Evolutionary conservation across 768 basidiomycete species (phyloP).

Genomic region (Suillus bovinus): DNA sequence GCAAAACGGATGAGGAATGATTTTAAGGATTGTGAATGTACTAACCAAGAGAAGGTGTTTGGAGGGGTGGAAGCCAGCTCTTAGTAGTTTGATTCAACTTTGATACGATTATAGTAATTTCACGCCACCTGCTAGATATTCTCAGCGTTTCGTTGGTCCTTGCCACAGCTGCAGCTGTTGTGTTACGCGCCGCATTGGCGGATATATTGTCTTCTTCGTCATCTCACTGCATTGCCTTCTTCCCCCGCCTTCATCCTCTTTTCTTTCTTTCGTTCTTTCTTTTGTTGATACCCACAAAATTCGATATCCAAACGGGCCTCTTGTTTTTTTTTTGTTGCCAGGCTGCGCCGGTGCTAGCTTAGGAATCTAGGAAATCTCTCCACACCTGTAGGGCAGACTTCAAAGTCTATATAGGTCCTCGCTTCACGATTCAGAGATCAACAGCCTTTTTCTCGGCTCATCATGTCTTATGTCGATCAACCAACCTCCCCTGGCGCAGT

Average conservation of each 20-base stretch:
- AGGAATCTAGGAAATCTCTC: conserved; percentile 12
- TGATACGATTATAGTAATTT: conserved; percentile 2
- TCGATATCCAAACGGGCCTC: conserved; percentile 19
- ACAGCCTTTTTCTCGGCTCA: conserved; percentile 1
- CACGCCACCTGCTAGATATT: conserved; percentile 1
- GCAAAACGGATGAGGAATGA: not conserved
- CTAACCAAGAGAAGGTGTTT: not conserved
- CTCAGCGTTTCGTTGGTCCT: conserved; percentile 3
- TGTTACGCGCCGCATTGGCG: conserved; percentile 6
- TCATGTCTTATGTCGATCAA: conserved; percentile 64
- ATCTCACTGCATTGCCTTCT: conserved; percentile 6
- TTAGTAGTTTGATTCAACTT: not conserved
- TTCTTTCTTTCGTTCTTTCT: conserved; percentile 13
- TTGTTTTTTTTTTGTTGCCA: conserved; percentile 17
- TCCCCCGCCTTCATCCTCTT: conserved; percentile 13
- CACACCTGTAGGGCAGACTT: conserved; percentile 4
- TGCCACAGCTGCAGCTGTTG: conserved; percentile 1
- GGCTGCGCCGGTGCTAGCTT: conserved; percentile 45
- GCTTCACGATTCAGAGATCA: conserved; percentile 9
- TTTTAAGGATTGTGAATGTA: not conserved
- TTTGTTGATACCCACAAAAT: conserved; percentile 39
- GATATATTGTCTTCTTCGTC: conserved; percentile 7
- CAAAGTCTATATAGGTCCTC: conserved; percentile 12
- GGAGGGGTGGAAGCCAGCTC: too few species aligned
- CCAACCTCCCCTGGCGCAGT: conserved; percentile 64